phyloP scores from a whole-genome alignment of 139 green algal genomes.

The Chlorokybus atmophyticus region DNA sequence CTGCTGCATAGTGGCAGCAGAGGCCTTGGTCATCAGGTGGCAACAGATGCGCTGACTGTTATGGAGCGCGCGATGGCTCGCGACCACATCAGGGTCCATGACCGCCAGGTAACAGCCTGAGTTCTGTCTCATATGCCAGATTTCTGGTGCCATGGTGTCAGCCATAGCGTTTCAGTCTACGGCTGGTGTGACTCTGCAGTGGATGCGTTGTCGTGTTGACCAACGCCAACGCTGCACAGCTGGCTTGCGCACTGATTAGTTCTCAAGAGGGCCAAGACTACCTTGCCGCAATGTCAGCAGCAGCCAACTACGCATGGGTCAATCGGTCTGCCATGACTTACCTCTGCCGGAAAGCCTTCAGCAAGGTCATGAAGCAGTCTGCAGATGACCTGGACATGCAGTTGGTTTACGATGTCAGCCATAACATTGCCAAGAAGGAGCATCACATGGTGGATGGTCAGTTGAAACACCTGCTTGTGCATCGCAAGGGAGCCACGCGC shows the following conservation, averaged over 20 bases:
- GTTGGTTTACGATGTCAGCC: slow-evolving; percentile 77
- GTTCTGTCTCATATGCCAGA: no score
- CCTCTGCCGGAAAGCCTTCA: slow-evolving; percentile 53
- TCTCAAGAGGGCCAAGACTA: slow-evolving; percentile 63
- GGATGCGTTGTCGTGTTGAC: not conserved
- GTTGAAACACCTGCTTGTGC: slow-evolving; percentile 63
- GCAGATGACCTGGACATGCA: slow-evolving; percentile 84
- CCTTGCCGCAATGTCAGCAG: slow-evolving; percentile 72
- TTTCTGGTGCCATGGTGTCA: no score
- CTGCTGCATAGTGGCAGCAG: slow-evolving; percentile 78
- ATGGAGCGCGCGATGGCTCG: slow-evolving; percentile 74
- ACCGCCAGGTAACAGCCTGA: no score
- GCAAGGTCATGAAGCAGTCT: slow-evolving; percentile 57
- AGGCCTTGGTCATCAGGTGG: slow-evolving; percentile 77
- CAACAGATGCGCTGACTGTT: slow-evolving; percentile 65
- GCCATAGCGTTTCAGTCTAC: no score
- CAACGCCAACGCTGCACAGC: no score
- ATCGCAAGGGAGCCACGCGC: slow-evolving; percentile 74
- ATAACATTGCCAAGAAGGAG: slow-evolving; percentile 87
- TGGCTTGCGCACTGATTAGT: slow-evolving; percentile 69
- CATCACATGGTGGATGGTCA: slow-evolving; percentile 48
- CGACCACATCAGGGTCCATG: slow-evolving; percentile 60
- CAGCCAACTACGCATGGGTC: slow-evolving; percentile 85
- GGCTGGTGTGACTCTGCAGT: no score
- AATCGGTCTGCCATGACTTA: slow-evolving; percentile 80